A percentile compares a stretch with the other conserved stretches of the same genome.
phyloP scores from a whole-genome alignment of 2,329 filamentous ascomycete genomes.

The Calonectria crousiana region DNA sequence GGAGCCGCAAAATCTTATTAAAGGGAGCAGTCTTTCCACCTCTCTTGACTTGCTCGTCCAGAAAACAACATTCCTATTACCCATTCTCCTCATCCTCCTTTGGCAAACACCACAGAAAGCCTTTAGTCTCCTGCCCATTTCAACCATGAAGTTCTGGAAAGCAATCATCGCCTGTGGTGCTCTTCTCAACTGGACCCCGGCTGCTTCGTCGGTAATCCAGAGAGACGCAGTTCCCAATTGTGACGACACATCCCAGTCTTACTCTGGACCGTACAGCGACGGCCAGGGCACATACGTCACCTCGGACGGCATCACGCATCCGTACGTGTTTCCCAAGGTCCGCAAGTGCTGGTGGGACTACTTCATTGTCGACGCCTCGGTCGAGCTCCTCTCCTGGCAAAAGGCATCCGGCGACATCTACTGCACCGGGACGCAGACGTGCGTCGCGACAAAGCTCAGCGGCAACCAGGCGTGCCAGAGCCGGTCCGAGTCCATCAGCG shows the following conservation, averaged over 20 bases:
- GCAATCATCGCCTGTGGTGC: neutral
- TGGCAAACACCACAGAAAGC: neutral
- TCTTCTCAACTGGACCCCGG: neutral
- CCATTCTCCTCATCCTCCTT: neutral
- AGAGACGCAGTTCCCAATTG: neutral
- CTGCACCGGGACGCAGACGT: neutral
- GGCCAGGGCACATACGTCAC: conserved; percentile 1
- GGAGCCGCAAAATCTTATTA: neutral
- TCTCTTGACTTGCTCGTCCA: neutral
- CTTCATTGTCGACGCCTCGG: conserved; percentile 1
- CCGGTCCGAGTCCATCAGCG: neutral
- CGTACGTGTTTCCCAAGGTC: conserved; percentile 6
- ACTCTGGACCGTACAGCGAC: neutral
- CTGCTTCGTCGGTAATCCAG: neutral
- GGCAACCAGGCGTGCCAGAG: neutral
- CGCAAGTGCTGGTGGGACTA: conserved; percentile 22
- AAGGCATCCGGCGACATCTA: neutral
- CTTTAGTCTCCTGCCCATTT: neutral
- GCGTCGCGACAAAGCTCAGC: neutral
- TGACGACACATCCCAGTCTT: neutral
- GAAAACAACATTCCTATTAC: neutral
- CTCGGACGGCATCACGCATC: conserved; percentile 6
- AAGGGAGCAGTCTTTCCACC: neutral
- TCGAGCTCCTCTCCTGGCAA: conserved; percentile 5
- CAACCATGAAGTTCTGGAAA: conserved; percentile 2